phyloP scores from a whole-genome alignment of 768 basidiomycete genomes.

The Pisolithus sp. region DNA sequence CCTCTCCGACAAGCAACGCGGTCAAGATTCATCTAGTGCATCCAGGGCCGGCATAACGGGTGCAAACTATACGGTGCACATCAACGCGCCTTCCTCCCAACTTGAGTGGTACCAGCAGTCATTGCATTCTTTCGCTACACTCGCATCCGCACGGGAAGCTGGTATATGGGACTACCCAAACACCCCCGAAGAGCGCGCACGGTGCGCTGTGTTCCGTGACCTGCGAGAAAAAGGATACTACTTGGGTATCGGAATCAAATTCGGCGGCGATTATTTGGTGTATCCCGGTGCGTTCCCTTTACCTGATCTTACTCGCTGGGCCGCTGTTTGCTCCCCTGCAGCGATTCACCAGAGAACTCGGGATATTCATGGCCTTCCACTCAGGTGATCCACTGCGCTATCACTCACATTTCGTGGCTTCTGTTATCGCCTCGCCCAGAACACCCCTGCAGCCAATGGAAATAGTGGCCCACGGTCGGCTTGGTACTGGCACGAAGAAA shows the following conservation, averaged over 20 bases:
- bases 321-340: background rate
- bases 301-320: background rate
- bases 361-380: background rate
- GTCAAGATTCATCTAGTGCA: background rate
- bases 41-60: slow-evolving; percentile 6
- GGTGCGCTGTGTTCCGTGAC: slow-evolving; percentile 72
- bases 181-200: slow-evolving; percentile 58
- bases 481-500: slow-evolving; percentile 98
- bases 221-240: slow-evolving; percentile 82
- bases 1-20: slow-evolving; percentile 1
- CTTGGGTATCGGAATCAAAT: slow-evolving; percentile 87
- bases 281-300: slow-evolving; percentile 71
- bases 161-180: slow-evolving; percentile 76
- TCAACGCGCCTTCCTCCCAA: slow-evolving; percentile 57
- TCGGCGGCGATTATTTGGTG: slow-evolving; percentile 93
- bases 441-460: slow-evolving; percentile 78
- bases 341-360: slow-evolving; percentile 6
- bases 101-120: slow-evolving; percentile 64
- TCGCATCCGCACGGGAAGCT: slow-evolving; percentile 55
- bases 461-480: slow-evolving; percentile 88
- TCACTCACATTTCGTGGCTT: slow-evolving; percentile 92
- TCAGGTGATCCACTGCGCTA: slow-evolving; percentile 91
- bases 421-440: slow-evolving; percentile 62
- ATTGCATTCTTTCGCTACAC: slow-evolving; percentile 41
- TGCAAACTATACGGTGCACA: slow-evolving; percentile 46